phyloP scores from a whole-genome alignment of 192 early-diverging fungal species.

The Coemansia sp. region DNA sequence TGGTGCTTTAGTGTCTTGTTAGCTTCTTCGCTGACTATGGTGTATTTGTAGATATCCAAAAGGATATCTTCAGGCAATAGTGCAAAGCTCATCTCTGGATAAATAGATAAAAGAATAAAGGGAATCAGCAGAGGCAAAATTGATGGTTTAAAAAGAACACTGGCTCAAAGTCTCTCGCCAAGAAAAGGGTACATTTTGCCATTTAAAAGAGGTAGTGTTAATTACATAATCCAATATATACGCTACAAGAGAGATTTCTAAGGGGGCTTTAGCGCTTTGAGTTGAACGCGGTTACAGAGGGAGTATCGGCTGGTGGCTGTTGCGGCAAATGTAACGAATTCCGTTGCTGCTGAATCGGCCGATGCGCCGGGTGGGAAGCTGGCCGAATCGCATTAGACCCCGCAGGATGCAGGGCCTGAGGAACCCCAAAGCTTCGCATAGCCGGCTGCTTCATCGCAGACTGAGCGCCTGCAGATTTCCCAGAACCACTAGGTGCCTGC shows the following conservation, averaged over 20 bases:
- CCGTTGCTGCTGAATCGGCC: constrained; percentile 6
- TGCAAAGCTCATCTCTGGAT: neutral
- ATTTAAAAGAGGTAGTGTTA: neutral
- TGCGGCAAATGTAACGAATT: neutral
- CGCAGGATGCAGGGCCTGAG: neutral
- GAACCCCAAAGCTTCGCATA: neutral
- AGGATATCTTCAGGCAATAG: neutral
- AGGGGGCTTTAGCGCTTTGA: neutral
- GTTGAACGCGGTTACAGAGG: neutral
- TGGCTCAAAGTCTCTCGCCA: no score
- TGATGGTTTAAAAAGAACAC: neutral
- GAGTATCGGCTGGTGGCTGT: neutral
- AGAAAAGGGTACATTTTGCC: no score
- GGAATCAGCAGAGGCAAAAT: neutral
- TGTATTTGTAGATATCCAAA: neutral
- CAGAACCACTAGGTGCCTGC: neutral
- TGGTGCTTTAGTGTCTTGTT: neutral
- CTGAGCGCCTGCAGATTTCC: neutral
- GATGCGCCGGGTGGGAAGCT: neutral
- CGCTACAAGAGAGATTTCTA: neutral
- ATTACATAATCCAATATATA: neutral
- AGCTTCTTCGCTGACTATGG: neutral
- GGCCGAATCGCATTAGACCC: neutral
- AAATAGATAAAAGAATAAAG: neutral
- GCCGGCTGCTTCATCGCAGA: neutral